Base-by-base conservation (phyloP, 2,329 filamentous ascomycete genomes). In the Escovopsis sp. region DNA sequence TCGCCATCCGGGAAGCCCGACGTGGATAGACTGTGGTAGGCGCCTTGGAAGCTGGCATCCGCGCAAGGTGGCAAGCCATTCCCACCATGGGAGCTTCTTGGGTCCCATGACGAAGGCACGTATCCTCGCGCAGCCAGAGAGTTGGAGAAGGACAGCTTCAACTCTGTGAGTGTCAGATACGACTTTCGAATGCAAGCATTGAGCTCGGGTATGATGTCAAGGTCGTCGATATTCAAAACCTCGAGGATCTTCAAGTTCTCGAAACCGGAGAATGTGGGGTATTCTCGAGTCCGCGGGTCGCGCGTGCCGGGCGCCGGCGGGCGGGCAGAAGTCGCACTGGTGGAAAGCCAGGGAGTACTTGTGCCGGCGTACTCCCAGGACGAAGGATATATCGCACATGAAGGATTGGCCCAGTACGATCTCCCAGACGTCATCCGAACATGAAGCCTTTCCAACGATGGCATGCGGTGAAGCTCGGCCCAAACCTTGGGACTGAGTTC, bases 401-500 rank as follows among this genome's bases (percentile, higher is more conserved):
- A n/a, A n/a, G n/a, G n/a, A n/a, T n/a, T 47, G 40, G 62, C 60
- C 46, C 72, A 74, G 32, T 70, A 58, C 1, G 72, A 74, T 2
- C 61, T 58, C 2, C 72, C 72, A 4, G 60, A 57, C 40, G 76
- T 73, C 52, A 78, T 61, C 37, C 74, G 67, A 30, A 79, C 47
- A 42, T 74, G 68, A 11, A 79, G 45, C 39, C 67, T 55, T 37
- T 62, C 61, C 19, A 79, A 57, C 6, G 64, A 59, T 14, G 55
- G 40, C 37, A 76, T 69, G 25, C 60, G 52, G 47, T 76, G 72
- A 10, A 79, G 56, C 25, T 63, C 62, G 38, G 61, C 61, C 52
- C 72, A 77, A 4, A 78, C 63, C 2, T 63, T 63, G 5, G 69
- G 60, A 47, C 66, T 73, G 9, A 79, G 60, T 49, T 78, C 73